phyloP scores from a whole-genome alignment of 2,329 filamentous ascomycete species.

The Fusarium annulatum region DNA sequence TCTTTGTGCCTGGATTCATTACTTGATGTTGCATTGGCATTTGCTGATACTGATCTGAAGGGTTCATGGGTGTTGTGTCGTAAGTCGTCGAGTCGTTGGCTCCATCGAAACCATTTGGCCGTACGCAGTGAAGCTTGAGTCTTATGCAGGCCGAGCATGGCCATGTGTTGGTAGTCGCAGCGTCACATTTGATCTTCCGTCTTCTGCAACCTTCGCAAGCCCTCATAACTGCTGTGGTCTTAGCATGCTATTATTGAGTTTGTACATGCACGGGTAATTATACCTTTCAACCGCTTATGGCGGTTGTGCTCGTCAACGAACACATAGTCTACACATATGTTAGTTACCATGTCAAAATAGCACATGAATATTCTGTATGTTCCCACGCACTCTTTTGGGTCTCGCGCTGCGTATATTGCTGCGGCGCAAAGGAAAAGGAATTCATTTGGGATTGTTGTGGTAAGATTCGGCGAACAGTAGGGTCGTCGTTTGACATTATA shows the following conservation, averaged over 20 bases:
- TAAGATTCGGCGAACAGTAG: conserved; percentile 69
- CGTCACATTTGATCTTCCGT: conserved; percentile 98
- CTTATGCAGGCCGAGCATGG: conserved; percentile 94
- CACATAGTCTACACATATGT: conserved; percentile 80
- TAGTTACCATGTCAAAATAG: conserved; percentile 14
- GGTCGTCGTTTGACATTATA: conserved; percentile 70
- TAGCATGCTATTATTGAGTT: not conserved
- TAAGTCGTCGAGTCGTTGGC: conserved; percentile 52
- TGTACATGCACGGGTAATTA: conserved; percentile 21
- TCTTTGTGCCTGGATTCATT: conserved; percentile 56
- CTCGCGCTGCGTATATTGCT: conserved; percentile 67
- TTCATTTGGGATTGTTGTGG: conserved; percentile 73
- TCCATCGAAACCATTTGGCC: conserved; percentile 79
- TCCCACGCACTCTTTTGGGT: conserved; percentile 82
- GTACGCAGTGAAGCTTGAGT: conserved; percentile 91
- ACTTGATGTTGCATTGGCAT: conserved; percentile 62
- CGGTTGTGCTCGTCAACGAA: conserved; percentile 99
- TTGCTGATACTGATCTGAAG: conserved; percentile 57
- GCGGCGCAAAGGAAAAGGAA: conserved; percentile 79
- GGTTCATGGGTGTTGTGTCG: conserved; percentile 48
- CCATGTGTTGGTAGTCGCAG: conserved; percentile 96
- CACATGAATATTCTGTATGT: conserved; percentile 15
- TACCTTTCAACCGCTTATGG: conserved; percentile 96
- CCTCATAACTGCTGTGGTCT: conserved; percentile 79
- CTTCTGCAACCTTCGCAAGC: conserved; percentile 95